Conservation (phyloP, 495 filamentous ascomycete species). For the Coniosporium apollinis region DNA sequence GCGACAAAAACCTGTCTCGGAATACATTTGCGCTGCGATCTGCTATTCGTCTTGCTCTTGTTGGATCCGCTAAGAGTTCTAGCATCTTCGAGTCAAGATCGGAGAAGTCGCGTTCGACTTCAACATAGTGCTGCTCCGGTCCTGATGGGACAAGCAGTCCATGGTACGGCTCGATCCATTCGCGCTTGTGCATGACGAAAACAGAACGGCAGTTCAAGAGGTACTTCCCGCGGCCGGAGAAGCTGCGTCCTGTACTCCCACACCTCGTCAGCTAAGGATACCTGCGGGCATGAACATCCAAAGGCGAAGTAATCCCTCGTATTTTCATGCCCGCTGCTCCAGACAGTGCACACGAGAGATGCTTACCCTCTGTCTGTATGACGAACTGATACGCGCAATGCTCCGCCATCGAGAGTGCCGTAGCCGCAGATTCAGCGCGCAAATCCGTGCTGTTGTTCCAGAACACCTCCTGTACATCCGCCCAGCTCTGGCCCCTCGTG, state of each 20-base stretch:
- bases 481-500: slow-evolving; percentile 11
- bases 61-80: slow-evolving; percentile 6
- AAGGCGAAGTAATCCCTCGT: too few species aligned
- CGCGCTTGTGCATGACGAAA: slow-evolving; percentile 10
- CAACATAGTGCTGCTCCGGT: slow-evolving; percentile 14
- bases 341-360: too few species aligned
- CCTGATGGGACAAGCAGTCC: slow-evolving; percentile 14
- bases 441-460: slow-evolving; percentile 9
- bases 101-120: slow-evolving; percentile 13
- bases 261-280: too few species aligned
- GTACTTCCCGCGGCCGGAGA: slow-evolving; percentile 17
- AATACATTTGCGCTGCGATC: slow-evolving; percentile 2
- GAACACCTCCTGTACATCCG: slow-evolving; percentile 11
- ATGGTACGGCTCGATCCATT: slow-evolving; percentile 12
- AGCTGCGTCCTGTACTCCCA: too few species aligned
- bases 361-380: slow-evolving; percentile 18
- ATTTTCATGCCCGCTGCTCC: too few species aligned
- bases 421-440: too few species aligned
- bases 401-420: slow-evolving; percentile 8
- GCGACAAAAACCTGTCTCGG: slow-evolving; percentile 5
- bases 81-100: slow-evolving; percentile 13
- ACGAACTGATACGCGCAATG: slow-evolving; percentile 17
- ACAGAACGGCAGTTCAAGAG: slow-evolving; percentile 17
- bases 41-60: slow-evolving; percentile 4
- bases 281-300: too few species aligned